Conservation (phyloP, 1,284 basidiomycete genomes). For the Cerrena zonata region DNA sequence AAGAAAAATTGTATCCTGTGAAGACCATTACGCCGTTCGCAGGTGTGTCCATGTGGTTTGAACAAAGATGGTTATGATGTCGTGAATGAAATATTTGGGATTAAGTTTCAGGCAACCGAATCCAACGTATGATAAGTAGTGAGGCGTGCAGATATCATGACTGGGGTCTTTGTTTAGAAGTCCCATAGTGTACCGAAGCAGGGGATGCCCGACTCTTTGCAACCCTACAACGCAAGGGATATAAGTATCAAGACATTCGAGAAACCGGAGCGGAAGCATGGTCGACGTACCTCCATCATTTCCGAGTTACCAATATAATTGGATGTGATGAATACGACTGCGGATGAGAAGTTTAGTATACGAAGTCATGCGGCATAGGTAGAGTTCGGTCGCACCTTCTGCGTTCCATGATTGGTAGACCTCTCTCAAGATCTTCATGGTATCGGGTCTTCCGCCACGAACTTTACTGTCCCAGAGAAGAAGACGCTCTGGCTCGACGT, state of each 20-base stretch:
- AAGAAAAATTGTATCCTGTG: background rate
- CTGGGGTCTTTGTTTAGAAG: conserved; percentile 32
- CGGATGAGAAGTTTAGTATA: background rate
- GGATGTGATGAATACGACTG: conserved; percentile 74
- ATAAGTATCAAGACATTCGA: background rate
- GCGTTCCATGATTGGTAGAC: conserved; percentile 61
- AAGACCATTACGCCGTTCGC: background rate
- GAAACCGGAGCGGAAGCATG: background rate
- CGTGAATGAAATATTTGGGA: background rate
- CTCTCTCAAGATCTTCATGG: conserved; percentile 69
- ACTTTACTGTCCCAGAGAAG: conserved; percentile 69
- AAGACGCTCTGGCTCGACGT: conserved; percentile 63
- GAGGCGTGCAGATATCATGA: too few relatives aligned
- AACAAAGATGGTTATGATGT: background rate
- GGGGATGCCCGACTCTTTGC: conserved; percentile 66
- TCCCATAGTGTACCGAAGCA: conserved; percentile 71
- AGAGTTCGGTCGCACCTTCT: conserved; percentile 44
- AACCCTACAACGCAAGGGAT: conserved; percentile 41
- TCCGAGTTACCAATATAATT: conserved; percentile 69
- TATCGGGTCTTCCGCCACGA: conserved; percentile 67
- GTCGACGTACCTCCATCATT: conserved; percentile 47
- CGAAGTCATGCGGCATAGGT: background rate
- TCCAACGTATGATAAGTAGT: background rate
- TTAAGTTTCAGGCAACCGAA: background rate
- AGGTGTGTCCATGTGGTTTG: background rate